Evolutionary conservation across 306 rosid species (phyloP).

Genomic region (Gastrolobium bilobum): DNA sequence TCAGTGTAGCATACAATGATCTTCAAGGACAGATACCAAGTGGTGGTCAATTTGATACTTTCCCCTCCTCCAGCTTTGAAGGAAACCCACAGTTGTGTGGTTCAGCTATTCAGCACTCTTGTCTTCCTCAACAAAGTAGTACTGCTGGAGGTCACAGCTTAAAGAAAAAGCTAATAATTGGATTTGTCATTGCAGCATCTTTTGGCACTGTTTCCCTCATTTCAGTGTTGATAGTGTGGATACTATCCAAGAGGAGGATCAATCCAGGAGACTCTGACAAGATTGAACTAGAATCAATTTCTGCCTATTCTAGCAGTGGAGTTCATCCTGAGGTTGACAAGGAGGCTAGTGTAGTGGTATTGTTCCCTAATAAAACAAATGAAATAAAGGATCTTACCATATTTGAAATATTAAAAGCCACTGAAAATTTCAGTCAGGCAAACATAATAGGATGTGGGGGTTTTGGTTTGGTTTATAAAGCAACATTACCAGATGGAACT

Average conservation of each 20-base stretch:
- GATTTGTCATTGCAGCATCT: constrained; percentile 41
- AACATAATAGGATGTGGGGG: constrained; percentile 94
- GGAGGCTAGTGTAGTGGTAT: constrained; percentile 74
- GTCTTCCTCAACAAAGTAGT: constrained; percentile 49
- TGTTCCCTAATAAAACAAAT: constrained; percentile 69
- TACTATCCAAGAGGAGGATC: constrained; percentile 79
- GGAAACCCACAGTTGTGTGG: constrained; percentile 79
- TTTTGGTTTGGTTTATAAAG: constrained; percentile 90
- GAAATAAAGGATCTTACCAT: constrained; percentile 77
- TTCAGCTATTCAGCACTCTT: constrained; percentile 58
- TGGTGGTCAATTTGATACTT: constrained; percentile 85
- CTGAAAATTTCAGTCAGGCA: constrained; percentile 84
- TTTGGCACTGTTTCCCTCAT: constrained; percentile 45
- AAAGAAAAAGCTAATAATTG: constrained; percentile 46
- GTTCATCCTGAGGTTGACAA: constrained; percentile 66
- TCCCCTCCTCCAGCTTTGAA: constrained; percentile 67
- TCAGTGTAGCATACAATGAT: constrained; percentile 76
- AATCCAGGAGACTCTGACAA: constrained; percentile 76
- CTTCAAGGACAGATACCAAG: constrained; percentile 78
- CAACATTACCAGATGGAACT: constrained; percentile 72
- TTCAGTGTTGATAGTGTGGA: constrained; percentile 66
- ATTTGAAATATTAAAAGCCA: constrained; percentile 80
- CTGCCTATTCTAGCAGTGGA: constrained; percentile 57
- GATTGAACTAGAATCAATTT: constrained; percentile 66
- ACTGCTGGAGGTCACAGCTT: constrained; percentile 44